Evolutionary conservation across 2,329 filamentous ascomycete genomes (phyloP).

Genomic region (Colletotrichum cereale): DNA sequence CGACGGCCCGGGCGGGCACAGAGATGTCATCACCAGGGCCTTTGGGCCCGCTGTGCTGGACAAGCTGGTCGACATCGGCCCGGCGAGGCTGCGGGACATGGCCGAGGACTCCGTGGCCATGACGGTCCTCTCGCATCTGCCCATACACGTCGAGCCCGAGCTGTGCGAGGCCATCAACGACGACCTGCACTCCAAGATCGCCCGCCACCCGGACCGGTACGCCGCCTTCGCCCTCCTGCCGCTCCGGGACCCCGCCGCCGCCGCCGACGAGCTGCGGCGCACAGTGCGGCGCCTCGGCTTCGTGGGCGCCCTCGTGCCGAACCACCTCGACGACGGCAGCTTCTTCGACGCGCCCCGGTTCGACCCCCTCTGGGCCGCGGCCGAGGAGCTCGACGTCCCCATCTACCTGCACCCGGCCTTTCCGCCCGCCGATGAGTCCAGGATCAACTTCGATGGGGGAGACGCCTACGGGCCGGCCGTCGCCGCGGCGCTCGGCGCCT

Average conservation of each 20-base stretch:
- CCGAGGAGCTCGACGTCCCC: constrained; percentile 60
- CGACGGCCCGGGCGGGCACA: background rate
- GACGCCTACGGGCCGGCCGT: constrained; percentile 64
- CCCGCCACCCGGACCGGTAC: constrained; percentile 50
- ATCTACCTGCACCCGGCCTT: constrained; percentile 62
- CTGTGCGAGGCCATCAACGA: constrained; percentile 28
- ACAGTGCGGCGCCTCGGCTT: constrained; percentile 48
- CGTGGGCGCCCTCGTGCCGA: constrained; percentile 47
- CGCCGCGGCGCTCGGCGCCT: constrained; percentile 68
- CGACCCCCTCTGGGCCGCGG: constrained; percentile 49
- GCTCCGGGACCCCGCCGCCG: constrained; percentile 43
- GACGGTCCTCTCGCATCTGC: constrained; percentile 28
- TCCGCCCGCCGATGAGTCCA: constrained; percentile 41
- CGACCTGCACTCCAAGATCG: constrained; percentile 16
- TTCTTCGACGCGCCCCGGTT: constrained; percentile 49
- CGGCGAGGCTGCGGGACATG: constrained; percentile 16
- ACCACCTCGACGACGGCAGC: constrained; percentile 44
- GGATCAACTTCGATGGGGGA: constrained; percentile 19
- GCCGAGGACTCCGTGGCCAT: constrained; percentile 5
- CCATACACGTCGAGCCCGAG: background rate
- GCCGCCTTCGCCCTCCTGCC: constrained; percentile 24
- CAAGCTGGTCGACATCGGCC: constrained; percentile 19
- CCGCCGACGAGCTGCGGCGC: constrained; percentile 48
- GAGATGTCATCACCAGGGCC: background rate
- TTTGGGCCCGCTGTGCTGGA: constrained; percentile 13